phyloP scores from a whole-genome alignment of 2,329 filamentous ascomycete species.

The Diaporthe velutina region DNA sequence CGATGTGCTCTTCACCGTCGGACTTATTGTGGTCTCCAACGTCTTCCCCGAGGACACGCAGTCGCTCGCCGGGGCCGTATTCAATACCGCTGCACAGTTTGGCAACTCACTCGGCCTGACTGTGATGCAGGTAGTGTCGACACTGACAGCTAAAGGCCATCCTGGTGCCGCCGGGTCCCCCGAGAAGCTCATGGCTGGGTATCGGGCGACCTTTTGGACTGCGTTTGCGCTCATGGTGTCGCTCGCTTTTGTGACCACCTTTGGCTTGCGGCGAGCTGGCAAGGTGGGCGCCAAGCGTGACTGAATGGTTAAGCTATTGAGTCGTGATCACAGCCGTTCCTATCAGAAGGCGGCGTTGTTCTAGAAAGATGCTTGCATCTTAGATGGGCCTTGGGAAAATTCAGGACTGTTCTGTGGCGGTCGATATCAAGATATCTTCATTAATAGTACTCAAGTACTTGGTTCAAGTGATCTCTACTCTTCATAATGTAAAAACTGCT shows the following conservation, averaged over 20 bases:
- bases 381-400: not conserved
- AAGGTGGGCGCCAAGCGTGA: slow-evolving; percentile 34
- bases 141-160: slow-evolving; percentile 5
- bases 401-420: too few relatives aligned
- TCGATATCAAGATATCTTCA: too few relatives aligned
- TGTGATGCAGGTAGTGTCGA: slow-evolving; percentile 34
- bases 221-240: slow-evolving; percentile 37
- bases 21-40: slow-evolving; percentile 65
- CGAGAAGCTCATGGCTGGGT: slow-evolving; percentile 28
- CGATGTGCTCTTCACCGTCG: slow-evolving; percentile 69
- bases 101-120: slow-evolving; percentile 35
- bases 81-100: slow-evolving; percentile 70
- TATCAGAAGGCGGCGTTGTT: not conserved
- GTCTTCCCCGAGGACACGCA: slow-evolving; percentile 69
- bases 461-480: too few relatives aligned
- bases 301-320: not conserved
- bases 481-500: too few relatives aligned
- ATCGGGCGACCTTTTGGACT: slow-evolving; percentile 32
- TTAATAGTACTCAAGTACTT: too few relatives aligned
- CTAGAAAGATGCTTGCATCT: not conserved
- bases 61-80: slow-evolving; percentile 71
- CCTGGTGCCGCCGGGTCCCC: not conserved
- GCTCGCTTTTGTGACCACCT: not conserved
- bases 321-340: not conserved
- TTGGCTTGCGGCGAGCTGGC: slow-evolving; percentile 33